Evolutionary conservation across 2,329 filamentous ascomycete genomes (phyloP).

Genomic region (Colletotrichum sp.): DNA sequence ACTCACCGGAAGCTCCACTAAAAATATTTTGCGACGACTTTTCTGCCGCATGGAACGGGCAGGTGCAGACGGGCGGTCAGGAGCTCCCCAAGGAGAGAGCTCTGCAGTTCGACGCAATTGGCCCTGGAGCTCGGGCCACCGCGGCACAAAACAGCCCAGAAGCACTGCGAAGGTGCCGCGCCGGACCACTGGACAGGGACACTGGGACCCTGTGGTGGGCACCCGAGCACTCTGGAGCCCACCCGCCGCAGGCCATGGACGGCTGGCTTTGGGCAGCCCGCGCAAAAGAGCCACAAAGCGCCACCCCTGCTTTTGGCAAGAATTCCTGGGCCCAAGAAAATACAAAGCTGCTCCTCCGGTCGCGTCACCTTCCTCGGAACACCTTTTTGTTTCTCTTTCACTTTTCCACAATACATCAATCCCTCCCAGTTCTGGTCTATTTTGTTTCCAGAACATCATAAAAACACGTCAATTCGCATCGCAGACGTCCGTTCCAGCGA

Average conservation of each 20-base stretch:
- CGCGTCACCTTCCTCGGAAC: constrained; percentile 19
- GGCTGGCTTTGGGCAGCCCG: neutral
- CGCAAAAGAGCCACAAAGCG: constrained; percentile 5
- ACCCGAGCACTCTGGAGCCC: neutral
- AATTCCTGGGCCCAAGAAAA: constrained; percentile 21
- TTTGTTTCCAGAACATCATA: neutral
- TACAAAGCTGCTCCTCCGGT: constrained; percentile 19
- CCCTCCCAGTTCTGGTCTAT: neutral
- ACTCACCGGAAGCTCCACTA: constrained; percentile 11
- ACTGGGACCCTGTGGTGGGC: neutral
- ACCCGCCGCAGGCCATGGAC: neutral
- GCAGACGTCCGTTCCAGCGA: neutral
- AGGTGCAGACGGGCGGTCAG: constrained; percentile 1
- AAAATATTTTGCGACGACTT: neutral
- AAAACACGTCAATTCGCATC: constrained; percentile 1
- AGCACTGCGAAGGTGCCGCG: neutral
- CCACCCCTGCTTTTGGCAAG: constrained; percentile 14
- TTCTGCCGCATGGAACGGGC: constrained; percentile 5
- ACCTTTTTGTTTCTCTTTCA: neutral
- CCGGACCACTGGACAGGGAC: neutral
- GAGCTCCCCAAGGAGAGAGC: constrained; percentile 2
- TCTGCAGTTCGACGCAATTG: neutral
- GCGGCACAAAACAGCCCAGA: neutral
- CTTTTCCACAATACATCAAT: neutral
- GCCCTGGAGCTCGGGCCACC: constrained; percentile 13